These are phyloP conservation scores for Zasmidium cellare DNA, from an alignment of 2,329 filamentous ascomycete species.

Conservation along the genomic window DNA sequence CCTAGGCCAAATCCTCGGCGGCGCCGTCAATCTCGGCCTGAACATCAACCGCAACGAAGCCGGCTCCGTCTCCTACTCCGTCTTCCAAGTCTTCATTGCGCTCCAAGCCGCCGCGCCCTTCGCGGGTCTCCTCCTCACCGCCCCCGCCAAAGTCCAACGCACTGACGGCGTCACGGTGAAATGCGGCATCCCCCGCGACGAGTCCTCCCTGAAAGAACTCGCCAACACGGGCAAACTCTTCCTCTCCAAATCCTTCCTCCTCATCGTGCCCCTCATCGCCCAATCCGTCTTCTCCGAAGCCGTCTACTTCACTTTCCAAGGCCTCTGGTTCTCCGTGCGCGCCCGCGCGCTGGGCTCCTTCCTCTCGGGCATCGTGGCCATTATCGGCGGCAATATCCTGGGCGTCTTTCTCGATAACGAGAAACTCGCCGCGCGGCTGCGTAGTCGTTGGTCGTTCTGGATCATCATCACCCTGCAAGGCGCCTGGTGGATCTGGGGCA, in stretches of 20 bases:
- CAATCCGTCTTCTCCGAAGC: constrained; percentile 71
- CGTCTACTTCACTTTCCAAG: constrained; percentile 65
- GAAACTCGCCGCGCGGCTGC: constrained; percentile 53
- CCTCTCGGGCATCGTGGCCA: constrained; percentile 65
- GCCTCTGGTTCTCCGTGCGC: constrained; percentile 69
- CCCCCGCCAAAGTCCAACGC: constrained; percentile 62
- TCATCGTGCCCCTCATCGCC: constrained; percentile 67
- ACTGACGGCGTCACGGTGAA: constrained; percentile 64
- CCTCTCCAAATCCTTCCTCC: constrained; percentile 60
- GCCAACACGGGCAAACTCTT: constrained; percentile 61
- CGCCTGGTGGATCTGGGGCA: constrained; percentile 72
- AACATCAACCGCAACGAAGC: constrained; percentile 59
- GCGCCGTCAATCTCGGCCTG: constrained; percentile 68
- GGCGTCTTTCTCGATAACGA: constrained; percentile 66
- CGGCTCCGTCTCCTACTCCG: constrained; percentile 67
- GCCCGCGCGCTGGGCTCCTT: constrained; percentile 70
- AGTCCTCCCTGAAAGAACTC: constrained; percentile 60
- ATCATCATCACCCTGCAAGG: constrained; percentile 60
- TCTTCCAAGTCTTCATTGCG: constrained; percentile 70
- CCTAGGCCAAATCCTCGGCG: constrained; percentile 68
- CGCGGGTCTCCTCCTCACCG: constrained; percentile 63
- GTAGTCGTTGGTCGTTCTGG: constrained; percentile 58
- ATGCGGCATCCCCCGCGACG: constrained; percentile 52
- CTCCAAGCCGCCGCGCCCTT: constrained; percentile 66
- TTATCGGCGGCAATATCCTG: constrained; percentile 65